Evolutionary conservation across 2,329 filamentous ascomycete species (phyloP).

Genomic region (Aspergillus caelatus): DNA sequence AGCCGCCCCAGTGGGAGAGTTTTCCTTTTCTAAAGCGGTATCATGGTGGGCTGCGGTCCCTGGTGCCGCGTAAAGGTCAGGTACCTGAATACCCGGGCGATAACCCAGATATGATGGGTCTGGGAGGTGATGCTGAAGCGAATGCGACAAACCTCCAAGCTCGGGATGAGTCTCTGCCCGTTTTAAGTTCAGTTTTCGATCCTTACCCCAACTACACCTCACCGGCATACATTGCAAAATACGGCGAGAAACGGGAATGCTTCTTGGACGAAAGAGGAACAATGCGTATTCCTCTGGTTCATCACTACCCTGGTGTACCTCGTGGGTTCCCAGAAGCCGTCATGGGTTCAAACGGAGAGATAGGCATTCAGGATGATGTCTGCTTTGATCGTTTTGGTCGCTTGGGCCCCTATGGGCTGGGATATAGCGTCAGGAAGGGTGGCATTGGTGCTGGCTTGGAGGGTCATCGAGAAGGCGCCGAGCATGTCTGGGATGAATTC

Average conservation of each 20-base stretch:
- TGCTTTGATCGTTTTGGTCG: slow-evolving; percentile 93
- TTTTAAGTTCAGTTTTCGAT: slow-evolving; percentile 60
- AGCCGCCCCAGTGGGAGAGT: slow-evolving; percentile 76
- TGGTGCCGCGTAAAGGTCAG: slow-evolving; percentile 69
- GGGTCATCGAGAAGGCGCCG: slow-evolving; percentile 79
- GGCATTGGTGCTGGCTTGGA: slow-evolving; percentile 84
- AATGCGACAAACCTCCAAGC: slow-evolving; percentile 28
- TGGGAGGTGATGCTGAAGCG: slow-evolving; percentile 41
- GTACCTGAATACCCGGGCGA: slow-evolving; percentile 77
- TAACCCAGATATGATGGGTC: slow-evolving; percentile 58
- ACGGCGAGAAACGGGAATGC: slow-evolving; percentile 70
- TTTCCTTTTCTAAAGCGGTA: slow-evolving; percentile 87
- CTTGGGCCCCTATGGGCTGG: slow-evolving; percentile 85
- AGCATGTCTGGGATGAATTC: slow-evolving; percentile 72
- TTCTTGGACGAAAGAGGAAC: slow-evolving; percentile 72
- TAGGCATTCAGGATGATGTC: slow-evolving; percentile 78
- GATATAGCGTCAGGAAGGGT: slow-evolving; percentile 77
- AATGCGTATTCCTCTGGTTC: slow-evolving; percentile 67
- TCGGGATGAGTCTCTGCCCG: slow-evolving; percentile 35
- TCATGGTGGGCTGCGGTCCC: slow-evolving; percentile 78
- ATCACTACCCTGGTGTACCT: slow-evolving; percentile 76
- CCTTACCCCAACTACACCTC: slow-evolving; percentile 70
- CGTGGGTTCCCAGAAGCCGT: slow-evolving; percentile 82
- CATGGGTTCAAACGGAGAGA: slow-evolving; percentile 81
- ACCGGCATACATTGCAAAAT: slow-evolving; percentile 57